Evolutionary conservation across 2,329 filamentous ascomycete genomes (phyloP), one percentile per base, ranked within the genome.

Genomic region (Diaporthe eres): DNA sequence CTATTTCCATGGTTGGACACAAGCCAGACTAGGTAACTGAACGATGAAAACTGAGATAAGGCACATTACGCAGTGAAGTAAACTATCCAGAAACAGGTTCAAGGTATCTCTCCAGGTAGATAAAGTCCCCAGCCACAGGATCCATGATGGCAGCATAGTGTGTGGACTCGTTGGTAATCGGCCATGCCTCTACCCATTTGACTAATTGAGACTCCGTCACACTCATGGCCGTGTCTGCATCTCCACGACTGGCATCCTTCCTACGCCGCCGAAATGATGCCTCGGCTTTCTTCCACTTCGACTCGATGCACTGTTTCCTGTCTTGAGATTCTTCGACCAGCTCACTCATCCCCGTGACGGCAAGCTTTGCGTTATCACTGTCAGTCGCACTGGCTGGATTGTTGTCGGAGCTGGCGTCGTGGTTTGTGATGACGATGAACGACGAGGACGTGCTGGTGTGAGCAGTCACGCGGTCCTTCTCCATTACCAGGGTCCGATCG

Each of bases 91-190:
- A 51, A 7, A 53, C 31, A n/a, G 44, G 63, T n/a, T 53, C 12
- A 39, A 39, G 28, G 34, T 68, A 51, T 15, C 63, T 37, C 9
- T n/a, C 25, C 6, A 68, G 28, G 47, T 68, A 68, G 31, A 68
- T 47, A 8, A 68, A 68, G 9, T 68, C 47, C 17, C 63, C 63
- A 1, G 22, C 28, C 22, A 39, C 8, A 7, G 88, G 87, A 60
- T 90, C 88, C 79, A 86, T 88, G 15, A 88, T 85, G 7, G 81
- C 80, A 0, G 81, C 82, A 13, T 83, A 84, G 73, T 84, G 82
- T 8, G 82, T 83, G 72, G 81, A 79, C 0, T 78, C 79, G 57
- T 83, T 82, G 28, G 76, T 79, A 22, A 83, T 81, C 10, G 79
- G 72, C 10, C 77, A 74, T 31, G 81, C 74, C n/a, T 78, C 63